A percentile compares a stretch with the other conserved stretches of the same genome.
These are phyloP conservation scores for Andrographis paniculata DNA, from an alignment of 305 asterid species.

Conservation along the genomic window DNA sequence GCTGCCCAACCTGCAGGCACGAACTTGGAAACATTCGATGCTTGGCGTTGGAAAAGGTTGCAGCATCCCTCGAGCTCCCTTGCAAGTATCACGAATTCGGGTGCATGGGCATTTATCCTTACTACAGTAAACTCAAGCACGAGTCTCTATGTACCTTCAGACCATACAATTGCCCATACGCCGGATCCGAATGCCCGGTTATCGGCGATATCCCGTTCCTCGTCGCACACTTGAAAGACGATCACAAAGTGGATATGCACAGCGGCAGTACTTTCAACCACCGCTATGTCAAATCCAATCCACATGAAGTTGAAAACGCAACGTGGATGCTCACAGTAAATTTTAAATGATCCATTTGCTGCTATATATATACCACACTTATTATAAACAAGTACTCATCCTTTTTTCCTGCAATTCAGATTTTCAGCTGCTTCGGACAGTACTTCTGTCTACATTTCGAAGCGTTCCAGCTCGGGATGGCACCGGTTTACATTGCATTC, in stretches of 20 bases:
- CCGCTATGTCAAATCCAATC: constrained; percentile 61
- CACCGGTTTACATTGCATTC: too few relatives aligned
- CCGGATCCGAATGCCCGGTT: constrained; percentile 53
- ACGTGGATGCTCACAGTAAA: constrained; percentile 70
- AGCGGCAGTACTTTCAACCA: constrained; percentile 60
- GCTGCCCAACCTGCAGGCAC: constrained; percentile 62
- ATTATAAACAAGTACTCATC: too few relatives aligned
- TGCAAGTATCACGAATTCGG: constrained; percentile 48
- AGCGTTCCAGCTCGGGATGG: too few relatives aligned
- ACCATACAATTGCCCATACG: constrained; percentile 59
- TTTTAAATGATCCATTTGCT: too few relatives aligned
- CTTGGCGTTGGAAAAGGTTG: constrained; percentile 56
- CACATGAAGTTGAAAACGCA: constrained; percentile 60
- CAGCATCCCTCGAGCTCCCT: constrained; percentile 56
- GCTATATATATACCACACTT: too few relatives aligned
- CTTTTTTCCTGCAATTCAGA: too few relatives aligned
- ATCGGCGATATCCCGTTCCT: constrained; percentile 43
- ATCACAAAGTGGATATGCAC: constrained; percentile 63
- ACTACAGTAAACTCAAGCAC: constrained; percentile 53
- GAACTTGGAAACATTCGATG: constrained; percentile 64
- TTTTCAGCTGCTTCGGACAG: too few relatives aligned
- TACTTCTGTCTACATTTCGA: too few relatives aligned
- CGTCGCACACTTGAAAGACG: constrained; percentile 50
- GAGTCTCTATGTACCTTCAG: constrained; percentile 44
- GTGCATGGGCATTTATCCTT: constrained; percentile 51